Evolutionary conservation across 1,139 yeast species (phyloP).

Genomic region (Saccharomycopsis hybrid): DNA sequence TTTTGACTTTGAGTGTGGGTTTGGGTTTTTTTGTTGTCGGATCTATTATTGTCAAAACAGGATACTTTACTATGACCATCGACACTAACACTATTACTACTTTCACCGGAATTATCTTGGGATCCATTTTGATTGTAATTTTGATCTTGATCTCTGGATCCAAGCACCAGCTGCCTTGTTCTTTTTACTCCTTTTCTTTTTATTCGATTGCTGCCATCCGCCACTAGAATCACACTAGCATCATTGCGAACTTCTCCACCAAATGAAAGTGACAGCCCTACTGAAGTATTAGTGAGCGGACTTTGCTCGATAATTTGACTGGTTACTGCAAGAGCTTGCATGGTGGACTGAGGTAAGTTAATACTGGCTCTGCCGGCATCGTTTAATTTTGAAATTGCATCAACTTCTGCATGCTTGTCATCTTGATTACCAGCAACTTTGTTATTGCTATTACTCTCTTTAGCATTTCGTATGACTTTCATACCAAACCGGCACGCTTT

Average conservation of each 20-base stretch:
- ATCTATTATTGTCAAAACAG: too few relatives aligned
- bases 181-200: not conserved
- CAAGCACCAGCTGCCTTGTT: too few relatives aligned
- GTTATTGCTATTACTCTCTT: not conserved
- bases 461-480: not conserved
- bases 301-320: conserved; percentile 10
- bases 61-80: too few relatives aligned
- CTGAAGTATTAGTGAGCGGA: conserved; percentile 7
- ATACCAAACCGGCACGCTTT: conserved; percentile 7
- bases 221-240: conserved; percentile 8
- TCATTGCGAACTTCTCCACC: conserved; percentile 16
- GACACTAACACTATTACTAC: too few relatives aligned
- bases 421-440: not conserved
- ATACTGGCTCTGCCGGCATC: not conserved
- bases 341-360: not conserved
- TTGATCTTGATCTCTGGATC: too few relatives aligned
- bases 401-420: not conserved
- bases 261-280: conserved; percentile 14
- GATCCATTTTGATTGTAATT: too few relatives aligned
- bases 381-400: not conserved
- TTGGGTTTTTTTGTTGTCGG: too few relatives aligned
- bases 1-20: too few relatives aligned
- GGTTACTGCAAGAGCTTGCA: not conserved
- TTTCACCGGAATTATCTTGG: too few relatives aligned
- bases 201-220: not conserved